Conservation (phyloP, 2,329 filamentous ascomycete genomes). For the Bipolaris sorokiniana region DNA sequence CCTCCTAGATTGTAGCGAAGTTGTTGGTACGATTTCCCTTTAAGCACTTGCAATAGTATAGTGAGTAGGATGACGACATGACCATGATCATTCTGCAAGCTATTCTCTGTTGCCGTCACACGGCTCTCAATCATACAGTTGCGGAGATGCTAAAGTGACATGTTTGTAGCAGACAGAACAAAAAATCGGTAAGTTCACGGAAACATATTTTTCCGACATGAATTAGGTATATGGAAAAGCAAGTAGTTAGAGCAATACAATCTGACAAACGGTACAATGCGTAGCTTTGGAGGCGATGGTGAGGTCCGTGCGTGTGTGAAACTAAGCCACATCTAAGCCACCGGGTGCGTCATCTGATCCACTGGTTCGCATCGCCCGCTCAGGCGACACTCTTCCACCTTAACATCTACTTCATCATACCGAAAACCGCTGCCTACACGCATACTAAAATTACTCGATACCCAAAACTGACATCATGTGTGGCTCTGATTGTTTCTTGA, state of each 20-base stretch:
- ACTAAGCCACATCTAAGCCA: conserved; percentile 14
- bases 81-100: neutral
- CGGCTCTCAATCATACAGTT: neutral
- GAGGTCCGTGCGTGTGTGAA: neutral
- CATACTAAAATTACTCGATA: neutral
- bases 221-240: neutral
- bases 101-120: neutral
- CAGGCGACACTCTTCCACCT: conserved; percentile 15
- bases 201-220: too few species aligned
- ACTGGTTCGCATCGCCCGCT: conserved; percentile 6
- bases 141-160: neutral
- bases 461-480: conserved; percentile 56
- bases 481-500: conserved; percentile 65
- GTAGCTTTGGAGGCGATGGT: neutral
- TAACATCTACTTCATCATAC: conserved; percentile 5
- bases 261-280: neutral
- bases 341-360: conserved; percentile 18
- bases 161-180: neutral
- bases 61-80: neutral
- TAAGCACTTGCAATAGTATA: too few species aligned
- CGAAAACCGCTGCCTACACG: neutral
- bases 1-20: neutral
- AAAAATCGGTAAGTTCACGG: neutral
- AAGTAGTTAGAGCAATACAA: neutral
- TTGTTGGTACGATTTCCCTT: neutral